These are phyloP conservation scores for Cyclotella cryptica DNA, from an alignment of 108 stramenopile species.

Conservation along the genomic window DNA sequence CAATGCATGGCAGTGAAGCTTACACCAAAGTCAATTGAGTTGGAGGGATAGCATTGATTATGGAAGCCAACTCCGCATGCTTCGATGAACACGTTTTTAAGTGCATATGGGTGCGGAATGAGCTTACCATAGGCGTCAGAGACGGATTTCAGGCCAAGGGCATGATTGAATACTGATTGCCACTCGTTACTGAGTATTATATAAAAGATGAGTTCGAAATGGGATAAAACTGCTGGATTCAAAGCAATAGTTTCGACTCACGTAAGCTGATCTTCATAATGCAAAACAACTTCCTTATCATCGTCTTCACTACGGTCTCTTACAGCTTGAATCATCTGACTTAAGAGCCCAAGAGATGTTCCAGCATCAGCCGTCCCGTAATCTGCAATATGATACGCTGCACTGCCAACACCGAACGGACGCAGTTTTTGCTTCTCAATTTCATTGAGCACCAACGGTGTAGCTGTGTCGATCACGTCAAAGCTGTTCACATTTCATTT, in stretches of 20 bases:
- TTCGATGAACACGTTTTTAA: slow-evolving; percentile 40
- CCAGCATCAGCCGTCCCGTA: slow-evolving; percentile 68
- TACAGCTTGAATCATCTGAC: slow-evolving; percentile 35
- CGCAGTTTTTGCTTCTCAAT: slow-evolving; percentile 32
- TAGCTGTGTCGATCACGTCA: slow-evolving; percentile 59
- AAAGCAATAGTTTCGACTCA: background rate
- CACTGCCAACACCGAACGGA: slow-evolving; percentile 18
- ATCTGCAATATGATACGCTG: slow-evolving; percentile 52
- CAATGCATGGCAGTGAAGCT: slow-evolving; percentile 67
- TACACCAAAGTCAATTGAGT: slow-evolving; percentile 54
- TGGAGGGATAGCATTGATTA: slow-evolving; percentile 53
- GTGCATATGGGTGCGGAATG: slow-evolving; percentile 31
- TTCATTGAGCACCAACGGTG: slow-evolving; percentile 39
- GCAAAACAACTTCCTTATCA: slow-evolving; percentile 49
- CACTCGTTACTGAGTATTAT: slow-evolving; percentile 52
- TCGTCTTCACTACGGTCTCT: slow-evolving; percentile 12
- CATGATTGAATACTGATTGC: slow-evolving; percentile 60
- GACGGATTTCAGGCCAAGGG: slow-evolving; percentile 44
- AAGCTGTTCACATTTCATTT: slow-evolving; percentile 20
- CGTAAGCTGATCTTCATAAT: slow-evolving; percentile 66
- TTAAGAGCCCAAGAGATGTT: slow-evolving; percentile 45
- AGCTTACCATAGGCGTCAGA: slow-evolving; percentile 42
- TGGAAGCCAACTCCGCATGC: slow-evolving; percentile 59
- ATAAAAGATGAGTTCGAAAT: background rate
- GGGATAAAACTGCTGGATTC: background rate